A percentile compares a stretch with the other conserved stretches of the same genome.
These are phyloP conservation scores for Aspergillus sp. DNA, from an alignment of 2,329 filamentous ascomycete genomes.

Conservation along the genomic window DNA sequence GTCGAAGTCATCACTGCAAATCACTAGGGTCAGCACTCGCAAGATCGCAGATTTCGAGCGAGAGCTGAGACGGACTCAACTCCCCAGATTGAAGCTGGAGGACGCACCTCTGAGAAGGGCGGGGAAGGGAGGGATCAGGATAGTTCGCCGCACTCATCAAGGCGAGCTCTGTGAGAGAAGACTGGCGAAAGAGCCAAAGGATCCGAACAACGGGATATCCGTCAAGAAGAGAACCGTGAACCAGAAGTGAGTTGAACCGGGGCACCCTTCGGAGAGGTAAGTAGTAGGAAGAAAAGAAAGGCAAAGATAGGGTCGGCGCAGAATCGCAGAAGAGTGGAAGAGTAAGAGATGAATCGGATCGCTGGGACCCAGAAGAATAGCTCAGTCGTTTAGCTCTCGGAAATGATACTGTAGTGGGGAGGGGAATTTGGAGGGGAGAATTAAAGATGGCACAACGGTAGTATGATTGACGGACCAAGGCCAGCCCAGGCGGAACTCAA, in stretches of 20 bases:
- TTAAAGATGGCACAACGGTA: conserved; percentile 25
- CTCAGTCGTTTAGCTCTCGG: neutral
- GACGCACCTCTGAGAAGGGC: conserved; percentile 44
- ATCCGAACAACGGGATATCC: conserved; percentile 23
- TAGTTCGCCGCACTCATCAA: conserved; percentile 45
- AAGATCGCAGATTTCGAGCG: conserved; percentile 29
- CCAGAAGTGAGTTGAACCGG: conserved; percentile 21
- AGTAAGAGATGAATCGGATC: conserved; percentile 25
- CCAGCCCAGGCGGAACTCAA: conserved; percentile 14
- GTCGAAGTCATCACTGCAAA: conserved; percentile 55
- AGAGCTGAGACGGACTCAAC: conserved; percentile 27
- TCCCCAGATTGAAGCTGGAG: conserved; percentile 8
- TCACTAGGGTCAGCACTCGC: conserved; percentile 40
- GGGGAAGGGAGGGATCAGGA: conserved; percentile 42
- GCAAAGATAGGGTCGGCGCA: conserved; percentile 21
- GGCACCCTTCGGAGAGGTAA: conserved; percentile 17
- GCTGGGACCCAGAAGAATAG: conserved; percentile 20
- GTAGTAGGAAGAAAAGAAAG: conserved; percentile 17
- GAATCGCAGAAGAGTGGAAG: conserved; percentile 24
- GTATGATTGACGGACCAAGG: conserved; percentile 23
- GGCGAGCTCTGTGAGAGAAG: conserved; percentile 28
- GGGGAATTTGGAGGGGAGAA: conserved; percentile 14
- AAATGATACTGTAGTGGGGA: conserved; percentile 24
- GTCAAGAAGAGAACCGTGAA: conserved; percentile 23
- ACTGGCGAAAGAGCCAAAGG: conserved; percentile 22